phyloP scores from a whole-genome alignment of 2,329 filamentous ascomycete genomes.

The Exophiala aquamarina region DNA sequence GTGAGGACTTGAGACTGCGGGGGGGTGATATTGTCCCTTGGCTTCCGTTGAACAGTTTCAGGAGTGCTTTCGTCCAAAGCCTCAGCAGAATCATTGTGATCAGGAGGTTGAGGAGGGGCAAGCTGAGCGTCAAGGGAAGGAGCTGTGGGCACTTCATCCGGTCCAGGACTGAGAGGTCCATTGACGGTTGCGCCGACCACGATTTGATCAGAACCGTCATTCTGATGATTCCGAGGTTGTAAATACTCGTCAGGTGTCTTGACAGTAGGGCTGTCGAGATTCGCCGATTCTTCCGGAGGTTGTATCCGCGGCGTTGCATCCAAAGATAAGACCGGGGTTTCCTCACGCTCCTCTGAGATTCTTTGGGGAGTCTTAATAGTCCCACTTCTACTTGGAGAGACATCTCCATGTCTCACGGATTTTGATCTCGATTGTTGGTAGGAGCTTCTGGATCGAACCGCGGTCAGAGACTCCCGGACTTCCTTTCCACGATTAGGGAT shows the following conservation, averaged over 20 bases:
- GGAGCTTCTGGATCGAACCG: constrained; percentile 62
- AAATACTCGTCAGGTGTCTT: constrained; percentile 69
- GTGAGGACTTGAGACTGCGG: constrained; percentile 55
- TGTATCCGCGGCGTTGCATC: constrained; percentile 34
- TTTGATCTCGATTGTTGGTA: constrained; percentile 53
- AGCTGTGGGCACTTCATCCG: constrained; percentile 36
- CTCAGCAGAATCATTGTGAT: constrained; percentile 23
- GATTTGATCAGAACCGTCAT: constrained; percentile 39
- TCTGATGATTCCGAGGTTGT: constrained; percentile 34
- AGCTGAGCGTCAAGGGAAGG: constrained; percentile 38
- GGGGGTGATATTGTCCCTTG: constrained; percentile 26
- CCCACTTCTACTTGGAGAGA: constrained; percentile 59
- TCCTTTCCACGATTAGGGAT: constrained; percentile 84
- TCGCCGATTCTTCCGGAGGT: constrained; percentile 34
- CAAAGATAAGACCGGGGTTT: constrained; percentile 31
- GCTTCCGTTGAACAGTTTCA: constrained; percentile 15
- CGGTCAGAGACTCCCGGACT: constrained; percentile 78
- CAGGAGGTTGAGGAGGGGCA: constrained; percentile 17
- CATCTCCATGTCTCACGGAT: constrained; percentile 56
- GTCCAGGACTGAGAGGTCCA: constrained; percentile 51
- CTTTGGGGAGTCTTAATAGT: constrained; percentile 43
- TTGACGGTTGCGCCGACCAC: constrained; percentile 58
- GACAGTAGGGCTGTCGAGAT: constrained; percentile 46
- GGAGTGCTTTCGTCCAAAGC: constrained; percentile 12
- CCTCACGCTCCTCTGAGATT: constrained; percentile 58